Base-by-base conservation (phyloP, 1,139 yeast genomes). In the Taphrina flavorubra region DNA sequence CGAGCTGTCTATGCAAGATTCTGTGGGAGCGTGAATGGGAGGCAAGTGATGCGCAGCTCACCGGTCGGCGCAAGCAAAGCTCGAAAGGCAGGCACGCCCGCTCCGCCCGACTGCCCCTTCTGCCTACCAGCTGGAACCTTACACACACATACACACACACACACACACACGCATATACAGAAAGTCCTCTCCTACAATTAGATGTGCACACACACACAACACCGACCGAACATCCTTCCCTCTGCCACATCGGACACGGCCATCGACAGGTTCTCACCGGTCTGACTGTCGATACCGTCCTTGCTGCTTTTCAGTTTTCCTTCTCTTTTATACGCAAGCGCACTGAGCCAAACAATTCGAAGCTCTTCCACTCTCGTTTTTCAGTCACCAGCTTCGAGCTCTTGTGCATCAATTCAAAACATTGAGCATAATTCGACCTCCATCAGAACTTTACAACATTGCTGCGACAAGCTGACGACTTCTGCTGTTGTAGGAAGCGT, bases 291-390 rank as follows among this genome's bases (percentile, higher is more conserved):
- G 11, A 25, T 25, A 44, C 47, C n/a, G 47, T n/a, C 47, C n/a
- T 6, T 44, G 47, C 18, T 44, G 47, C 18, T 18, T 6, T 13
- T 16, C 18, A 10, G 8, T 13, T 44, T 7, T 44, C 18, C n/a
- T 44, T 16, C n/a, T n/a, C 47, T 44, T n/a, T 10, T n/a, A 14
- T 14, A 39, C 18, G n/a, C 47, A 44, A n/a, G 47, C 47, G 47
- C 47, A 14, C 18, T 44, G 47, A 44, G 47, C 47, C 13, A n/a
- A n/a, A 44, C 47, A 44, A 44, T 44, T 44, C n/a, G 47, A 20
- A 49, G 36, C 53, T 25, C 53, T 49, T 25, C 53, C 53, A 49
- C 53, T 20, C 53, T 49, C 53, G 53, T 49, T 49, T 49, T 49
- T 25, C 31, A 25, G 31, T 25, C 31, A 20, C 53, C 20, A 20